Conservation (phyloP, 441 rosid species). For the Gossypium trilobum region DNA sequence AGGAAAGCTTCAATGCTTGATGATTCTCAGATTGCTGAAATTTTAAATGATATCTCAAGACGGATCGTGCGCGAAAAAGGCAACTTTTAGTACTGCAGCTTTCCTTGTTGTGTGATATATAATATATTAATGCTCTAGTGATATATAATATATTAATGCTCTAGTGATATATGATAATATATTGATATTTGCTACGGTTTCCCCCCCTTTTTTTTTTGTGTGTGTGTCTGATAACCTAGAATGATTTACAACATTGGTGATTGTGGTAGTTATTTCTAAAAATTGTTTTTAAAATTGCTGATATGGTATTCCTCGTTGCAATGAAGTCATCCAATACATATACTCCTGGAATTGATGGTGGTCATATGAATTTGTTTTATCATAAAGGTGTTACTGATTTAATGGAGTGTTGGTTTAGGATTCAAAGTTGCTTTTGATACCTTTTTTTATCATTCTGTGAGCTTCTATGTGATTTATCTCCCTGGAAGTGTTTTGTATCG, state of each 20-base stretch:
- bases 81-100: conserved; percentile 8
- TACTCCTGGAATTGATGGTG: not conserved
- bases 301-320: not conserved
- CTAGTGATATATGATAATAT: not conserved
- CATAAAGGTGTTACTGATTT: not conserved
- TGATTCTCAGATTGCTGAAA: conserved; percentile 59
- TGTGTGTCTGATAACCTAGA: not conserved
- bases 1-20: conserved; percentile 65
- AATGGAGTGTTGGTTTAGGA: not conserved
- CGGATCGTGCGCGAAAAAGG: conserved; percentile 82
- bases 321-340: not conserved
- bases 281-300: not conserved
- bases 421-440: not conserved
- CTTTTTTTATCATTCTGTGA: not conserved
- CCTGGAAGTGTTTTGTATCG: not conserved
- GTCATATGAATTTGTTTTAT: not conserved
- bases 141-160: not conserved
- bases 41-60: conserved; percentile 70
- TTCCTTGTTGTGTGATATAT: not conserved
- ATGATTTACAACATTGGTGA: not conserved
- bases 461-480: conserved; percentile 1
- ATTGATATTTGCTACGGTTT: not conserved
- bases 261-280: not conserved
- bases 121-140: not conserved
- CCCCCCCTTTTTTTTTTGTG: not conserved